A percentile compares a stretch with the other conserved stretches of the same genome.
These are phyloP conservation scores for Trichoderma koningiopsis DNA, from an alignment of 2,329 filamentous ascomycete genomes.

Conservation along the genomic window DNA sequence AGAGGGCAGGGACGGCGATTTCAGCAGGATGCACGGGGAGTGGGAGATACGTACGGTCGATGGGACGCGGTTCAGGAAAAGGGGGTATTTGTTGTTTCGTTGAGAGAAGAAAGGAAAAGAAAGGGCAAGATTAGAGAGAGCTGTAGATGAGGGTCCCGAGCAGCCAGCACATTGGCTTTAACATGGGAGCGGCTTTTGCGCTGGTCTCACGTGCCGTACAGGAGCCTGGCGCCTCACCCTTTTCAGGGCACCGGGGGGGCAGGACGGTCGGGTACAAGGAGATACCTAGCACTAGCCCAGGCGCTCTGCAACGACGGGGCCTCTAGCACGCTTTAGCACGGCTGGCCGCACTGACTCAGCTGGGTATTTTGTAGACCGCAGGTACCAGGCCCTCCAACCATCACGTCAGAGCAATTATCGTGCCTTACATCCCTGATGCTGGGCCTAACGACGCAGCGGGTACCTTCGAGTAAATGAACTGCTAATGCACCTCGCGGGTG, in stretches of 20 bases:
- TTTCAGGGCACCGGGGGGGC: constrained; percentile 9
- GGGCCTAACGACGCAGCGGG: background rate
- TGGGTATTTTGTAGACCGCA: background rate
- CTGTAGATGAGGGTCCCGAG: constrained; percentile 37
- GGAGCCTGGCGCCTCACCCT: constrained; percentile 10
- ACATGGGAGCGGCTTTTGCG: background rate
- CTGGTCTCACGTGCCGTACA: constrained; percentile 23
- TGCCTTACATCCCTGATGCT: background rate
- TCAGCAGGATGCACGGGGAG: background rate
- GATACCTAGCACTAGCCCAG: background rate
- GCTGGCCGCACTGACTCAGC: background rate
- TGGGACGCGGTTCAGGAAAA: constrained; percentile 27
- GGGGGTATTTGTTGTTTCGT: constrained; percentile 30
- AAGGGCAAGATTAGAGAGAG: constrained; percentile 31
- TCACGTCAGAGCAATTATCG: background rate
- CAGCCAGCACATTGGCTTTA: constrained; percentile 27
- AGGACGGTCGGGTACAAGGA: background rate
- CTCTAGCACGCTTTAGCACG: background rate
- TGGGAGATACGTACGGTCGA: constrained; percentile 28
- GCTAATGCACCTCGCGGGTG: constrained; percentile 8
- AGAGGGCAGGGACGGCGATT: background rate
- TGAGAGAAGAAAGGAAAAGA: constrained; percentile 27
- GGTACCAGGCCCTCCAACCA: background rate
- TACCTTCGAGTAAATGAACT: background rate
- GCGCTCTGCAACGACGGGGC: background rate